These are phyloP conservation scores for Cryphonectria parasitica DNA, from an alignment of 2,329 filamentous ascomycete species.

Conservation along the genomic window DNA sequence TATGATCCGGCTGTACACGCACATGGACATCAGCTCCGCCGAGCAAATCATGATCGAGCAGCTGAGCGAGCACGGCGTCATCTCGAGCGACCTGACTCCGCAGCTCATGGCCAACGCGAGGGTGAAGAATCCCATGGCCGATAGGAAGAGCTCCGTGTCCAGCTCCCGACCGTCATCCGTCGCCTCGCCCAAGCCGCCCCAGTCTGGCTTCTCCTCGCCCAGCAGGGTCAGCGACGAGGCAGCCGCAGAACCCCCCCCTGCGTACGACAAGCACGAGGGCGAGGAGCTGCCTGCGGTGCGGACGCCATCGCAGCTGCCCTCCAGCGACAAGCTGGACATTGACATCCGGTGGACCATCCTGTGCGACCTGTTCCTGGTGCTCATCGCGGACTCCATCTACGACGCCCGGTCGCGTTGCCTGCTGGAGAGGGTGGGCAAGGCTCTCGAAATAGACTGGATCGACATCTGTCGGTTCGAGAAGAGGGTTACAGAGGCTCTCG, in stretches of 20 bases:
- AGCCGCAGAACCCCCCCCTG: conserved; percentile 56
- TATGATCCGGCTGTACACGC: conserved; percentile 91
- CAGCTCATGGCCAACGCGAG: conserved; percentile 89
- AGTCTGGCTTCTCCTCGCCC: conserved; percentile 30
- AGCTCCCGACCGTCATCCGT: conserved; percentile 22
- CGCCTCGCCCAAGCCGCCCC: conserved; percentile 19
- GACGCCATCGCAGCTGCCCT: conserved; percentile 80
- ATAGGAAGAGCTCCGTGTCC: conserved; percentile 36
- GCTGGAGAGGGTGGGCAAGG: conserved; percentile 79
- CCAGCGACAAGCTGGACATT: conserved; percentile 85
- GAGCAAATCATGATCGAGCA: conserved; percentile 99
- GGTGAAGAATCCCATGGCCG: conserved; percentile 89
- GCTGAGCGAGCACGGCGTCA: conserved; percentile 86
- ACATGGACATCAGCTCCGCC: conserved; percentile 92
- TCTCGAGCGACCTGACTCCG: conserved; percentile 80
- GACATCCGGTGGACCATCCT: conserved; percentile 96
- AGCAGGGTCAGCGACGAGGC: conserved; percentile 46
- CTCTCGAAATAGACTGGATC: conserved; percentile 82
- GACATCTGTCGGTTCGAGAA: conserved; percentile 98
- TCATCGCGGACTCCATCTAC: conserved; percentile 96
- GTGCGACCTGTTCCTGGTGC: conserved; percentile 90
- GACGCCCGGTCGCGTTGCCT: conserved; percentile 85
- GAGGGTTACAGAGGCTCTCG: conserved; percentile 90
- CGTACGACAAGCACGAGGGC: conserved; percentile 65
- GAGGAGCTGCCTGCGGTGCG: conserved; percentile 79